phyloP scores from a whole-genome alignment of 495 filamentous ascomycete species.

The Echria macrotheca region DNA sequence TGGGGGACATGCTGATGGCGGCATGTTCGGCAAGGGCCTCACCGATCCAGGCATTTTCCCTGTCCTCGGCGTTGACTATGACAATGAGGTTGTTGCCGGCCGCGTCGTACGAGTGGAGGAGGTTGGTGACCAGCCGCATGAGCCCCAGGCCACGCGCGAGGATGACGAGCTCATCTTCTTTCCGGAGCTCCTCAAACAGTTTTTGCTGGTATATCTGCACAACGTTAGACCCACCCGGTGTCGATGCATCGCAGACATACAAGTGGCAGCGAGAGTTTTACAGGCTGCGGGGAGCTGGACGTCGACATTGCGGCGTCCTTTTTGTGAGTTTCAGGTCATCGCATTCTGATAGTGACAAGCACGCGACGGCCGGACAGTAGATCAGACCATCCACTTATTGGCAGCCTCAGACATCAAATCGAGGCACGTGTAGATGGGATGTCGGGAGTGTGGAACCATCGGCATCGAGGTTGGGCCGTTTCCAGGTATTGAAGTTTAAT shows the following conservation, averaged over 20 bases:
- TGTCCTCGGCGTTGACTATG: constrained; percentile 83
- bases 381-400: too few relatives aligned
- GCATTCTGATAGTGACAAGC: too few relatives aligned
- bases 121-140: constrained; percentile 82
- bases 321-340: too few relatives aligned
- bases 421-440: too few relatives aligned
- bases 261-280: constrained; percentile 90
- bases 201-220: constrained; percentile 76
- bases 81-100: constrained; percentile 89
- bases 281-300: constrained; percentile 44
- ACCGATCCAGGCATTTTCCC: constrained; percentile 91
- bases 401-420: too few relatives aligned
- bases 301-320: too few relatives aligned
- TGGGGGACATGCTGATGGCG: constrained; percentile 67
- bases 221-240: background rate
- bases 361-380: too few relatives aligned
- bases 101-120: constrained; percentile 94
- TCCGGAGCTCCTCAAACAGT: constrained; percentile 81
- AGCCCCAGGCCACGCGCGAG: constrained; percentile 89
- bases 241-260: constrained; percentile 40
- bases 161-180: constrained; percentile 89
- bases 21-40: constrained; percentile 92
- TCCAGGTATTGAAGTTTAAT: too few relatives aligned
- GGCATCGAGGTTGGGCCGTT: background rate
- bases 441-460: too few relatives aligned